Conservation (phyloP, 306 rosid species). For the Vigna angularis region DNA sequence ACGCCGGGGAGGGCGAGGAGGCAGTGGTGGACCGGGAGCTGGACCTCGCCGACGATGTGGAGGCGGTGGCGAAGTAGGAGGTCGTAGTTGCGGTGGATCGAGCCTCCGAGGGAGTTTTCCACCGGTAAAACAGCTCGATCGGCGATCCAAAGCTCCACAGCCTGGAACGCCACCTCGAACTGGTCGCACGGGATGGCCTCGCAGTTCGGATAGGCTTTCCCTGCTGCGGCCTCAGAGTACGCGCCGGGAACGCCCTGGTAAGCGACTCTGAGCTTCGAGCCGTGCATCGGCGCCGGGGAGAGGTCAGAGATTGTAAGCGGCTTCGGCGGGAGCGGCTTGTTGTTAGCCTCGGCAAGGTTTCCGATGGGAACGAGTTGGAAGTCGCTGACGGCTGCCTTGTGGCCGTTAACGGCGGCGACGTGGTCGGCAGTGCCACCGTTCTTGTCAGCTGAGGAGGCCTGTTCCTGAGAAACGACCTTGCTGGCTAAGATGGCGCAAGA, state of each 20-base stretch:
- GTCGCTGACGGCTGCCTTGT: constrained; percentile 57
- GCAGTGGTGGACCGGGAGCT: constrained; percentile 94
- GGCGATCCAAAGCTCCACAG: constrained; percentile 97
- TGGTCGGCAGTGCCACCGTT: constrained; percentile 44
- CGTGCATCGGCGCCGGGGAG: constrained; percentile 99
- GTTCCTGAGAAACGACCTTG: constrained; percentile 70
- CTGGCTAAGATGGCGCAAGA: constrained; percentile 88
- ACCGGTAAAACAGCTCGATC: constrained; percentile 92
- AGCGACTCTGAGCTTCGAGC: constrained; percentile 83
- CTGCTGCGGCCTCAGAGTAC: constrained; percentile 97
- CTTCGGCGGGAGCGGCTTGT: constrained; percentile 56
- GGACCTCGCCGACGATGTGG: constrained; percentile 98
- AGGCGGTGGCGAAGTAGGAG: constrained; percentile 98
- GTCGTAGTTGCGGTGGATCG: constrained; percentile 93
- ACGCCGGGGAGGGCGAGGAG: constrained; percentile 86
- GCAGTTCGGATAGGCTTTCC: constrained; percentile 89
- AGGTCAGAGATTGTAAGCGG: constrained; percentile 86
- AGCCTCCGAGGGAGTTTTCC: constrained; percentile 95
- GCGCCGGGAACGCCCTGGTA: constrained; percentile 99
- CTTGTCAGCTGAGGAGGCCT: constrained; percentile 47
- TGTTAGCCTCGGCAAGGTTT: constrained; percentile 13
- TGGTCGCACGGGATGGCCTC: constrained; percentile 99
- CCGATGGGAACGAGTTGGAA: constrained; percentile 74
- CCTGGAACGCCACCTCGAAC: constrained; percentile 94
- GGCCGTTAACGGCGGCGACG: constrained; percentile 73